phyloP scores from a whole-genome alignment of 306 rosid species.

The Vigna nakashimae region DNA sequence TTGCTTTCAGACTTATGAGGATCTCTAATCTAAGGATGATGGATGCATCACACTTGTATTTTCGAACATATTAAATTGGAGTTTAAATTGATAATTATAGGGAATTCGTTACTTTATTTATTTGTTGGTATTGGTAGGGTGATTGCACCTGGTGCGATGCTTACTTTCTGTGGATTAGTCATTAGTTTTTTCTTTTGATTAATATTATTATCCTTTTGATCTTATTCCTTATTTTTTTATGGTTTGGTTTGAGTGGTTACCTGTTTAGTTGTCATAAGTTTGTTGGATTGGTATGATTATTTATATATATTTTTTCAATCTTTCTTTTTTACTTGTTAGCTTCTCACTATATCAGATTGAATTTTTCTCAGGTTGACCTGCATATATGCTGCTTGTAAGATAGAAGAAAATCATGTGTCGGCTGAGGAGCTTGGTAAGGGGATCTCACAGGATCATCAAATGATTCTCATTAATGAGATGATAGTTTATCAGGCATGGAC shows the following conservation, averaged over 20 bases:
- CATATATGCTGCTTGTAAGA: slow-evolving; percentile 96
- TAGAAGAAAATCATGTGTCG: slow-evolving; percentile 98
- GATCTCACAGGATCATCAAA: slow-evolving; percentile 97
- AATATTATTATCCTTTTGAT: slow-evolving; percentile 3
- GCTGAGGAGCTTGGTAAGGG: slow-evolving; percentile 99
- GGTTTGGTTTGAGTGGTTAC: slow-evolving; percentile 25
- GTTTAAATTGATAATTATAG: slow-evolving; percentile 35
- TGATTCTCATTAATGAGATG: slow-evolving; percentile 99
- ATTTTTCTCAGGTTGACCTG: slow-evolving; percentile 84
- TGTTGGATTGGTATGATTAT: slow-evolving; percentile 1
- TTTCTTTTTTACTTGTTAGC: slow-evolving; percentile 24
- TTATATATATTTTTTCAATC: neutral
- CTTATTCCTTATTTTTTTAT: slow-evolving; percentile 23
- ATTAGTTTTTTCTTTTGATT: slow-evolving; percentile 19
- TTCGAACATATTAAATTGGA: slow-evolving; percentile 25
- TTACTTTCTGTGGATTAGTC: slow-evolving; percentile 21
- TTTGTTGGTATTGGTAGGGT: slow-evolving; percentile 36
- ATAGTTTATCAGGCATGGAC: slow-evolving; percentile 97
- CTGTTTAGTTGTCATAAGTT: neutral
- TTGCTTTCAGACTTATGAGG: slow-evolving; percentile 30
- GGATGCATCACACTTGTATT: neutral
- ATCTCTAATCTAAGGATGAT: slow-evolving; percentile 25
- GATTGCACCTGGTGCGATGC: slow-evolving; percentile 29
- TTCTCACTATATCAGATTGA: slow-evolving; percentile 26
- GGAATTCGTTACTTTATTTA: slow-evolving; percentile 24